phyloP scores from a whole-genome alignment of 495 filamentous ascomycete species.

The Penicillium soppii region DNA sequence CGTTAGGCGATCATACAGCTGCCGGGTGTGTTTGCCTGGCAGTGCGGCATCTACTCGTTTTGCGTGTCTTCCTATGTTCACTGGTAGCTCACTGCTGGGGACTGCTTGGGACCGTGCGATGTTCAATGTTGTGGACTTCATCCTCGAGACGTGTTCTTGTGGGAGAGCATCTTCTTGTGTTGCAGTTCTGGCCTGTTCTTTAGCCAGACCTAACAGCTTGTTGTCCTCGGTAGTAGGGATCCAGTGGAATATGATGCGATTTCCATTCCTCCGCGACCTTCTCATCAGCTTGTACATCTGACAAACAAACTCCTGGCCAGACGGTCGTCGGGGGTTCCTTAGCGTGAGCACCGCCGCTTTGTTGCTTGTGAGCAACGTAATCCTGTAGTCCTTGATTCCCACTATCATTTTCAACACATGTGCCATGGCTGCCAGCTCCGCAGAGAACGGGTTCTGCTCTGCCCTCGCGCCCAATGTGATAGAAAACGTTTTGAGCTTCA shows the following conservation, averaged over 20 bases:
- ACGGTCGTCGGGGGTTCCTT: constrained; percentile 18
- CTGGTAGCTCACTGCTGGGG: constrained; percentile 2
- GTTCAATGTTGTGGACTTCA: constrained; percentile 16
- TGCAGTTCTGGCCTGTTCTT: constrained; percentile 22
- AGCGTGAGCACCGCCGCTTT: no score
- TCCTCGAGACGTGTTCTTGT: no score
- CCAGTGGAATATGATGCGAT: constrained; percentile 13
- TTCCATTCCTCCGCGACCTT: constrained; percentile 20
- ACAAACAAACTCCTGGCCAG: no score
- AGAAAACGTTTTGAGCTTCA: no score
- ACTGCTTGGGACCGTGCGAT: constrained; percentile 20
- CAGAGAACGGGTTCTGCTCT: no score
- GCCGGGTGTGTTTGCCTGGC: constrained; percentile 23
- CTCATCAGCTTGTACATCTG: no score
- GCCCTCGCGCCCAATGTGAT: no score
- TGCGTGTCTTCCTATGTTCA: constrained; percentile 25
- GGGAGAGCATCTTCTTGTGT: constrained; percentile 14
- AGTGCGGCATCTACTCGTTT: no score
- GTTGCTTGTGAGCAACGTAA: no score
- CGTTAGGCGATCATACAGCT: constrained; percentile 16
- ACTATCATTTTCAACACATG: no score
- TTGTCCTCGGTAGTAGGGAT: constrained; percentile 16
- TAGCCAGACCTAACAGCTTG: constrained; percentile 23
- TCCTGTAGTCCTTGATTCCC: no score
- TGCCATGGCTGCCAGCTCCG: no score